A percentile compares a stretch with the other conserved stretches of the same genome.
phyloP scores from a whole-genome alignment of 805 yeast species.

The Schizosaccharomyces lindneri region DNA sequence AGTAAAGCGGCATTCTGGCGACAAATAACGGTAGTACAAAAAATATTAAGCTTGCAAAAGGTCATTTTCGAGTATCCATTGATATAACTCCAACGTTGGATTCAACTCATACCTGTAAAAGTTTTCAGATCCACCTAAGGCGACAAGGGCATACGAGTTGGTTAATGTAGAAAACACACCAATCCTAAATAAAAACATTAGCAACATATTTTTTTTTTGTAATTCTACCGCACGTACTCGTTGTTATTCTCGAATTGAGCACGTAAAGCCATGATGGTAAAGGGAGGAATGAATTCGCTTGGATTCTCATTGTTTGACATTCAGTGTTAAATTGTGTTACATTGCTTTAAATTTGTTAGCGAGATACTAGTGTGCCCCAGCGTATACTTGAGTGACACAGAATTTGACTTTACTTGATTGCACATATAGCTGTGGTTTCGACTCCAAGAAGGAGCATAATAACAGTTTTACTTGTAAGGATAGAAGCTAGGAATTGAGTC shows the following conservation, averaged over 20 bases:
- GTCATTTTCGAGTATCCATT: background rate
- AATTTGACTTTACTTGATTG: too few relatives aligned
- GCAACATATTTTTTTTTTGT: constrained; percentile 17
- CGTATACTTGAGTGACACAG: too few relatives aligned
- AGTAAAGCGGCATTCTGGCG: too few relatives aligned
- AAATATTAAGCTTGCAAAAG: background rate
- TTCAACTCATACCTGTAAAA: constrained; percentile 20
- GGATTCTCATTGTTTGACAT: too few relatives aligned
- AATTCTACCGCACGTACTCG: constrained; percentile 18
- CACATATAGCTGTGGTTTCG: too few relatives aligned
- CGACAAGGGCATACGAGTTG: constrained; percentile 84
- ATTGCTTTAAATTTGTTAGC: too few relatives aligned
- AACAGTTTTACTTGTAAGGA: too few relatives aligned
- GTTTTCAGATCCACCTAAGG: constrained; percentile 84
- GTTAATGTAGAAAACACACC: constrained; percentile 91
- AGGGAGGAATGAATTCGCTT: background rate
- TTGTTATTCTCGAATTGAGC: constrained; percentile 50
- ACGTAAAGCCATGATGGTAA: constrained; percentile 2
- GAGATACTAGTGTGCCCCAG: too few relatives aligned
- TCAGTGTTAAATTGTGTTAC: too few relatives aligned
- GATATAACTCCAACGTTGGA: background rate
- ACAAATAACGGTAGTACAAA: background rate
- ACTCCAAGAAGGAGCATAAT: too few relatives aligned
- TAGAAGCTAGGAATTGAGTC: too few relatives aligned
- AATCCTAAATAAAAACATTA: constrained; percentile 18